A percentile compares a stretch with the other conserved stretches of the same genome.
Conservation (phyloP, 2,329 filamentous ascomycete species). For the Beauveria varroae region DNA sequence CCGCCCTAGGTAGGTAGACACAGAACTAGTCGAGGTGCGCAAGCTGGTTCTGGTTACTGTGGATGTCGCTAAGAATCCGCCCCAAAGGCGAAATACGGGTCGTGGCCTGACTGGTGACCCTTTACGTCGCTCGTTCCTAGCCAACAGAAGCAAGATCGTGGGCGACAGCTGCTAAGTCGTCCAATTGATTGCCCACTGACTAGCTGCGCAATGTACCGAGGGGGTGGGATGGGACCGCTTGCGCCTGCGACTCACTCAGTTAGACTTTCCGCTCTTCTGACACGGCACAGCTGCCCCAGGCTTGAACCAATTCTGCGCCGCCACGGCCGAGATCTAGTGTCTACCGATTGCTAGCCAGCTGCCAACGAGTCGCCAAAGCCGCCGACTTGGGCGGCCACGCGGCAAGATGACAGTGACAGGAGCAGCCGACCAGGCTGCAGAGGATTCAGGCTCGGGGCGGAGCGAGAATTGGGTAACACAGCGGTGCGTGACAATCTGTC, state of each 20-base stretch:
- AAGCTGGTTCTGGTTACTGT: background rate
- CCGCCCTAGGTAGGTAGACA: conserved; percentile 3
- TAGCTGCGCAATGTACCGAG: background rate
- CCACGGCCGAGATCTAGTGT: background rate
- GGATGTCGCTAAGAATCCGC: conserved; percentile 7
- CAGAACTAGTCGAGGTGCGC: background rate
- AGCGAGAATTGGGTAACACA: background rate
- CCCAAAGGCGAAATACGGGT: conserved; percentile 8
- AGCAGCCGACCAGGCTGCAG: background rate
- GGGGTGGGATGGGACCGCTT: background rate
- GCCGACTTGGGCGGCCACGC: background rate
- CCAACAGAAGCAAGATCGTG: conserved; percentile 5
- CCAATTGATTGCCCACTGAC: conserved; percentile 1
- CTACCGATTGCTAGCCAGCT: background rate
- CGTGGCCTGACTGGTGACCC: conserved; percentile 8
- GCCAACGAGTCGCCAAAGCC: background rate
- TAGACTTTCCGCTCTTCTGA: conserved; percentile 3
- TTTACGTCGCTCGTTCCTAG: conserved; percentile 4
- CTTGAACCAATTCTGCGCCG: background rate
- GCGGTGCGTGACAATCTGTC: background rate
- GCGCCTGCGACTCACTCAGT: conserved; percentile 3
- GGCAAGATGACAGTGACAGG: background rate
- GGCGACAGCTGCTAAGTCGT: conserved; percentile 5
- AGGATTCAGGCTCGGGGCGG: background rate
- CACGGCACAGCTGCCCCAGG: background rate